Conservation (phyloP, 257 asterid genomes). For the Forsythia suspensa region DNA sequence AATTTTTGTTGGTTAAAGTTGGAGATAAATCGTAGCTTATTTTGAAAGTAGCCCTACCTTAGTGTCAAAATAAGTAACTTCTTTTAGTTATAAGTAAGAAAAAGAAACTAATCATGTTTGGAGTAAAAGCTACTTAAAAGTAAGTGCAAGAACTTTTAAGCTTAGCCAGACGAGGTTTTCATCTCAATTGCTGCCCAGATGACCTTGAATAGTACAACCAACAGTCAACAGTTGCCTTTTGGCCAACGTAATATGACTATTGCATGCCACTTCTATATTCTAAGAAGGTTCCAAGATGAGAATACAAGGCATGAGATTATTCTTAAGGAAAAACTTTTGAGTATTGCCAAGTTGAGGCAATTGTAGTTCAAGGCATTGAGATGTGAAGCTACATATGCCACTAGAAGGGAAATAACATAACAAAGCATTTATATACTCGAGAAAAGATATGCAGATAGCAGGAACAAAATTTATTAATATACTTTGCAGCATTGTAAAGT, state of each 20-base stretch:
- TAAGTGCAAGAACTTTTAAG: neutral
- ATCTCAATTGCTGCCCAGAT: neutral
- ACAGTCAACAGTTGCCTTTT: neutral
- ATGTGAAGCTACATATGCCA: neutral
- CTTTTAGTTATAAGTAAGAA: neutral
- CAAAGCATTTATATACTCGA: neutral
- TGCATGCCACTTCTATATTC: neutral
- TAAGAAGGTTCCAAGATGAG: neutral
- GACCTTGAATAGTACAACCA: neutral
- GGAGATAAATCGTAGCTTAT: neutral
- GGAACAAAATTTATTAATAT: neutral
- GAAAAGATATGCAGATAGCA: neutral
- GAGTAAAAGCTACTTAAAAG: neutral
- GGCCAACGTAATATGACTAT: neutral
- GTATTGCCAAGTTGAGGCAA: neutral
- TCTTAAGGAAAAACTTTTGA: neutral
- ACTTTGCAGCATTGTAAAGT: slow-evolving; percentile 9
- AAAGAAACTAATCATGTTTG: neutral
- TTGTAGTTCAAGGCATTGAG: neutral
- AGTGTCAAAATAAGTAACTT: neutral
- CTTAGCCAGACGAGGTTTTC: neutral
- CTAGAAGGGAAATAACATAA: neutral
- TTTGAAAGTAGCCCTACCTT: neutral
- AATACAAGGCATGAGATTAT: neutral
- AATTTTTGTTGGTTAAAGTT: neutral